Evolutionary conservation across 2,329 filamentous ascomycete species (phyloP).

Genomic region (Aspergillus transmontanensis): DNA sequence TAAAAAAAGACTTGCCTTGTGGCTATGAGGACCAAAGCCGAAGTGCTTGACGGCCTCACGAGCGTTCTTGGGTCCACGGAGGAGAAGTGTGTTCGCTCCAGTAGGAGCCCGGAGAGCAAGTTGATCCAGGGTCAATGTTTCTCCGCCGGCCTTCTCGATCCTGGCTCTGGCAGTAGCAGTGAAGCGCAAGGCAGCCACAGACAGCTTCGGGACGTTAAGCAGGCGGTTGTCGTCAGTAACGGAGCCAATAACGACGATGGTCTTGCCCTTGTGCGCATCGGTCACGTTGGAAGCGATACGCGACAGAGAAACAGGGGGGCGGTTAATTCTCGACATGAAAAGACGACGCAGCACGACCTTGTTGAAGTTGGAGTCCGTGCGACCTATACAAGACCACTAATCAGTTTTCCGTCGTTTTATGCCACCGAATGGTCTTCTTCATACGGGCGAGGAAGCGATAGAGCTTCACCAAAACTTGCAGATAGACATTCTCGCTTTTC

Average conservation of each 20-base stretch:
- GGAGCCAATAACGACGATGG: slow-evolving; percentile 89
- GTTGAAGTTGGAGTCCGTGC: slow-evolving; percentile 98
- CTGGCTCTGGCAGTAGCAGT: slow-evolving; percentile 93
- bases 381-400: slow-evolving; percentile 59
- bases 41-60: slow-evolving; percentile 99
- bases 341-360: slow-evolving; percentile 96
- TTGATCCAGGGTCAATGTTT: slow-evolving; percentile 95
- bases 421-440: slow-evolving; percentile 11
- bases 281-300: slow-evolving; percentile 73
- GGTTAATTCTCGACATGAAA: slow-evolving; percentile 99
- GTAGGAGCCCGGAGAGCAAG: slow-evolving; percentile 93
- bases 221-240: slow-evolving; percentile 98
- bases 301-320: slow-evolving; percentile 90
- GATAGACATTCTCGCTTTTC: slow-evolving; percentile 98
- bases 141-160: slow-evolving; percentile 90
- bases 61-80: slow-evolving; percentile 97
- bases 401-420: slow-evolving; percentile 15
- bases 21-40: slow-evolving; percentile 93
- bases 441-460: slow-evolving; percentile 95
- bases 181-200: slow-evolving; percentile 92
- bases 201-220: slow-evolving; percentile 86
- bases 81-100: slow-evolving; percentile 93
- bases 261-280: slow-evolving; percentile 68
- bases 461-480: slow-evolving; percentile 96
- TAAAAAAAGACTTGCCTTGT: slow-evolving; percentile 70